A percentile compares a stretch with the other conserved stretches of the same genome.
Conservation (phyloP, 2,329 filamentous ascomycete species). For the Leptographium galeiforme region DNA sequence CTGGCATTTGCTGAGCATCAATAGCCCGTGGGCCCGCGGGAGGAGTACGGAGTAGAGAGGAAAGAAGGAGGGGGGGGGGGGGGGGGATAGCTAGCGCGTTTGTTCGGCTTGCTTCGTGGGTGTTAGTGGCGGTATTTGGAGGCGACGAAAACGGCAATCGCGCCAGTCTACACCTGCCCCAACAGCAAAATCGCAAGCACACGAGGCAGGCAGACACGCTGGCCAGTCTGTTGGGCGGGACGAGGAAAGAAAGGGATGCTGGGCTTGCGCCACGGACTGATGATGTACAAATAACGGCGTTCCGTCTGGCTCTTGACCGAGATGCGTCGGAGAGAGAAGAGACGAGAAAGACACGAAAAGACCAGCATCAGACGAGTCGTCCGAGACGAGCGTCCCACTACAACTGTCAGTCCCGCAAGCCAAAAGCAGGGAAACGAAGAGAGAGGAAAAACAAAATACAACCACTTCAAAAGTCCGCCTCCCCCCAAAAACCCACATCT, state of each 20-base stretch:
- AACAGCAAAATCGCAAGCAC: not conserved
- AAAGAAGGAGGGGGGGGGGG: not conserved
- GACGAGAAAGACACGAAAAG: not conserved
- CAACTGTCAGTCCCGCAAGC: no score
- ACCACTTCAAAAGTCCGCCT: no score
- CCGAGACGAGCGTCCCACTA: no score
- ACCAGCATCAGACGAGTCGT: no score
- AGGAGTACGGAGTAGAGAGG: no score
- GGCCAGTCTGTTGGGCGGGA: not conserved
- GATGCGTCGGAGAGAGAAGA: not conserved
- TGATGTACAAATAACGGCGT: not conserved
- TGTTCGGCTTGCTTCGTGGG: not conserved
- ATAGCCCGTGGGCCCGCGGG: no score
- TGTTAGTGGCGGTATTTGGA: constrained; percentile 3
- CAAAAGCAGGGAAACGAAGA: not conserved
- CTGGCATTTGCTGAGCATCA: no score
- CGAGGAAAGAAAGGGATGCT: not conserved
- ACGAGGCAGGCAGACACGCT: not conserved
- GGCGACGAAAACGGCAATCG: constrained; percentile 11
- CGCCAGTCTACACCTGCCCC: not conserved
- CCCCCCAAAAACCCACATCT: not conserved
- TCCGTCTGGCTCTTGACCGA: not conserved
- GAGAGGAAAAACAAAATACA: not conserved
- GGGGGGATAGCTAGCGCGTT: not conserved
- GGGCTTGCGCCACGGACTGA: not conserved